Conservation (phyloP, 306 rosid species). For the Cucurbita maxima region DNA sequence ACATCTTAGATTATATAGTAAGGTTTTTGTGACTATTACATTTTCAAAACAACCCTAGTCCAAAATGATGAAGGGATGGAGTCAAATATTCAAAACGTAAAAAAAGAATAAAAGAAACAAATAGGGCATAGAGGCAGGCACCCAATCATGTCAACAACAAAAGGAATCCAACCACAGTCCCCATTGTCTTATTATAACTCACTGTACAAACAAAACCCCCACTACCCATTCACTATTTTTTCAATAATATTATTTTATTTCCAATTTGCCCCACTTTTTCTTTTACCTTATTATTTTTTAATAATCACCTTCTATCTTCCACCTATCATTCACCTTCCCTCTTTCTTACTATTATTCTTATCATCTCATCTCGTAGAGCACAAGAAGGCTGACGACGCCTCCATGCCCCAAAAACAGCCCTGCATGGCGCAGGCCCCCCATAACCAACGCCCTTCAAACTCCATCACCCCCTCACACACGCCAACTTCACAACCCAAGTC, state of each 20-base stretch:
- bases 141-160: slow-evolving; percentile 4
- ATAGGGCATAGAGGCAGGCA: not conserved
- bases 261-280: not conserved
- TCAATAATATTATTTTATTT: not conserved
- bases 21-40: no score
- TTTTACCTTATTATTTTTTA: not conserved
- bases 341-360: not conserved
- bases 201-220: no score
- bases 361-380: not conserved
- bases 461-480: no score
- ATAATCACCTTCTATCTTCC: not conserved
- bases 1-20: no score
- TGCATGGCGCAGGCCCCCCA: no score
- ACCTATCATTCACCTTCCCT: not conserved
- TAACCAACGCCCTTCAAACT: no score
- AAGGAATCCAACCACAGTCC: slow-evolving; percentile 2
- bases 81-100: not conserved
- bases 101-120: not conserved
- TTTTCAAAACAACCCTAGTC: not conserved
- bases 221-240: not conserved
- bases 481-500: no score
- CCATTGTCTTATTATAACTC: not conserved
- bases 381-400: no score
- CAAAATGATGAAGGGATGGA: not conserved
- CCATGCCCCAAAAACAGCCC: no score